A percentile compares a stretch with the other conserved stretches of the same genome.
phyloP scores from a whole-genome alignment of 2,329 filamentous ascomycete species.

The Rhinocladiella similis region DNA sequence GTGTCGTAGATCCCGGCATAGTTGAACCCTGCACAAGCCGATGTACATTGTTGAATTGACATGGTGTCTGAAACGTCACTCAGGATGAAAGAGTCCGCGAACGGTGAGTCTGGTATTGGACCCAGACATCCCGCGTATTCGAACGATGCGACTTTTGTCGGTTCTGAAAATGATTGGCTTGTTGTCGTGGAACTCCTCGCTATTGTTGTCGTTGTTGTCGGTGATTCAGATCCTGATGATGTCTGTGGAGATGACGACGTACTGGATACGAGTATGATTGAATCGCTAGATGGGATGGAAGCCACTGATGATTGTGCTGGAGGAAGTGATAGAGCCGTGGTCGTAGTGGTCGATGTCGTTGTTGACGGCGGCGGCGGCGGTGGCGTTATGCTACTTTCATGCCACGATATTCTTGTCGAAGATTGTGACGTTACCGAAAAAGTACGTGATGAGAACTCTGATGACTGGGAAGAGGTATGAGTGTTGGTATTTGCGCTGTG shows the following conservation, averaged over 20 bases:
- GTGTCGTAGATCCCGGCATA: conserved; percentile 17
- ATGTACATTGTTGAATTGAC: conserved; percentile 20
- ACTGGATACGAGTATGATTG: too few species aligned
- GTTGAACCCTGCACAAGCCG: conserved; percentile 5
- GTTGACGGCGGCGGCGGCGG: too few species aligned
- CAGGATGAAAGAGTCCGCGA: conserved; percentile 16
- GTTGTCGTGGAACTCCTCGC: conserved; percentile 4
- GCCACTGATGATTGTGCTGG: too few species aligned
- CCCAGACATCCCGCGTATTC: conserved; percentile 24
- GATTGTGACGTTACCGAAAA: too few species aligned
- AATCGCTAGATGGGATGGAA: too few species aligned
- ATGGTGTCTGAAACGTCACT: conserved; percentile 17
- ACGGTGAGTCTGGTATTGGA: conserved; percentile 8
- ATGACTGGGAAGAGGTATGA: too few species aligned
- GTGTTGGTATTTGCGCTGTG: too few species aligned
- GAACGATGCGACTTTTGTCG: conserved; percentile 17
- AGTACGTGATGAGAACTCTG: too few species aligned
- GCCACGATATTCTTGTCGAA: too few species aligned
- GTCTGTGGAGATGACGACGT: neutral
- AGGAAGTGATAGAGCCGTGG: too few species aligned
- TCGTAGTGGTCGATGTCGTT: too few species aligned
- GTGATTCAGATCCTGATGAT: neutral
- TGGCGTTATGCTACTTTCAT: too few species aligned
- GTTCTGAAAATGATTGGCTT: conserved; percentile 5
- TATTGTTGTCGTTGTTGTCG: conserved; percentile 1